phyloP scores from a whole-genome alignment of 805 yeast genomes.

The Barnettozyma vustinii region DNA sequence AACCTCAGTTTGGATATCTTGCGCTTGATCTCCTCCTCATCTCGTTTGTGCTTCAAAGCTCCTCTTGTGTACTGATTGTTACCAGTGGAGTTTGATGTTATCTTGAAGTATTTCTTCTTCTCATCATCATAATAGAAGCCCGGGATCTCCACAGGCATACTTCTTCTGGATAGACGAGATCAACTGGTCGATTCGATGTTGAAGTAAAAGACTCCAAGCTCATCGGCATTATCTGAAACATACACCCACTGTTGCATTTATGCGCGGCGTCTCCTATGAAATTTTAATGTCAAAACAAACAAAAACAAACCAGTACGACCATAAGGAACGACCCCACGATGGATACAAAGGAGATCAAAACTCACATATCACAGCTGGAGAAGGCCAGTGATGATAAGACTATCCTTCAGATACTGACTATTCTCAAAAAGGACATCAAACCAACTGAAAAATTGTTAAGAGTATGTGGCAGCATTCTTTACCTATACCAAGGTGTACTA shows the following conservation, averaged over 20 bases:
- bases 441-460: conserved; percentile 85
- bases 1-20: conserved; percentile 6
- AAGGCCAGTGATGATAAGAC: conserved; percentile 62
- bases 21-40: conserved; percentile 6
- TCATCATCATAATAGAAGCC: conserved; percentile 22
- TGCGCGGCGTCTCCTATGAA: not conserved
- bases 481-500: not conserved
- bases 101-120: conserved; percentile 25
- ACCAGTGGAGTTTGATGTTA: conserved; percentile 12
- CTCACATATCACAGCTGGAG: conserved; percentile 67
- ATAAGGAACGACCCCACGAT: conserved; percentile 25
- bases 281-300: not conserved
- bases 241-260: not conserved
- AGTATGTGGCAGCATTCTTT: conserved; percentile 25
- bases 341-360: conserved; percentile 71
- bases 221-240: not conserved
- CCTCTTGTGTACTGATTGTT: conserved; percentile 13
- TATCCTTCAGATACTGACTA: conserved; percentile 58
- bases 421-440: conserved; percentile 62
- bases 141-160: conserved; percentile 19
- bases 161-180: not conserved
- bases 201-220: not conserved
- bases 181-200: not conserved
- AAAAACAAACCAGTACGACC: not conserved
- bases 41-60: conserved; percentile 11